phyloP scores from a whole-genome alignment of 2,329 filamentous ascomycete species.

The Scedosporium aurantiacum region DNA sequence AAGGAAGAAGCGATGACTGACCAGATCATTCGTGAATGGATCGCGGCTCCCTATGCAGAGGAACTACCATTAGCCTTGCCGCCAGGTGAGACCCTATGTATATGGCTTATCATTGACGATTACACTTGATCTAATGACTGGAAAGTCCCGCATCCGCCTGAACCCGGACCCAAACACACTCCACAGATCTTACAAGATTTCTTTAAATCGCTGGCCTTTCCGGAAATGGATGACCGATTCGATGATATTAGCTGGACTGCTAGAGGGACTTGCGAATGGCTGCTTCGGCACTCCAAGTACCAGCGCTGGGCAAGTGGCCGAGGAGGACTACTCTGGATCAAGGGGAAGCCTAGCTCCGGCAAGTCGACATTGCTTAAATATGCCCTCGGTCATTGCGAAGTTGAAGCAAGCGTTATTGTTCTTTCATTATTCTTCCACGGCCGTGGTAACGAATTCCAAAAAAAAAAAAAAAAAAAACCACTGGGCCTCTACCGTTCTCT shows the following conservation, averaged over 20 bases:
- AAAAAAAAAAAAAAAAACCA: slow-evolving; percentile 17
- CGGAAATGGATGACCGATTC: slow-evolving; percentile 16
- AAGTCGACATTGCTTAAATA: slow-evolving; percentile 27
- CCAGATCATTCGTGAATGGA: too few species aligned
- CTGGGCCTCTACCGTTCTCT: slow-evolving; percentile 25
- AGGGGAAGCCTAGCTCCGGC: slow-evolving; percentile 27
- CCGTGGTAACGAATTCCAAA: slow-evolving; percentile 21
- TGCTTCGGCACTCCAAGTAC: background rate
- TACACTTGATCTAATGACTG: background rate
- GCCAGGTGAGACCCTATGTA: slow-evolving; percentile 2
- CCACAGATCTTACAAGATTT: slow-evolving; percentile 14
- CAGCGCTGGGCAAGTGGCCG: slow-evolving; percentile 12
- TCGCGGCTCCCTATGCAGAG: slow-evolving; percentile 13
- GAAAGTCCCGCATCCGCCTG: background rate
- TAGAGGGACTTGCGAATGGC: background rate
- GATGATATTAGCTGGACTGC: slow-evolving; percentile 12
- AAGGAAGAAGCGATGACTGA: too few species aligned
- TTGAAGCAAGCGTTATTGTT: slow-evolving; percentile 8
- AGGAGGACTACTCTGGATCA: slow-evolving; percentile 23
- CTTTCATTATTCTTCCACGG: slow-evolving; percentile 27
- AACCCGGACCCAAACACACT: slow-evolving; percentile 6
- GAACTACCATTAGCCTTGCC: background rate
- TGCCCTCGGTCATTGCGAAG: slow-evolving; percentile 18
- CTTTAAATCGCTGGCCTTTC: slow-evolving; percentile 20
- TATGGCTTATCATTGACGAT: slow-evolving; percentile 1